Percentiles rank a stretch among this genome's conserved stretches.
phyloP scores from a whole-genome alignment of 768 basidiomycete species.

The Rhizopogon rudus region DNA sequence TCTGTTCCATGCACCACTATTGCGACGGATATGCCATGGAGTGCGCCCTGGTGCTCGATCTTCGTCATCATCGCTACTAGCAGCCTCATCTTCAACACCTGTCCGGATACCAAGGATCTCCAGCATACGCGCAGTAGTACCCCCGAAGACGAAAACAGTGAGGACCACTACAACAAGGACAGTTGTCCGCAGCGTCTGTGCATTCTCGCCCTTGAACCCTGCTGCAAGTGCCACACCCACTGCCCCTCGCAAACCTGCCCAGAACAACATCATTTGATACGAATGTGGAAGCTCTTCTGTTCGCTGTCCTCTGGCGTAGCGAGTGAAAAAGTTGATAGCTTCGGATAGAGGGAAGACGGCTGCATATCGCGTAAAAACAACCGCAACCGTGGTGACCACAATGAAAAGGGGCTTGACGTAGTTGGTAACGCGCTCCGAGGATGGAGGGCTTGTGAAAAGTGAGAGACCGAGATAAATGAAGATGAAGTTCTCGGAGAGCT shows the following conservation, averaged over 20 bases:
- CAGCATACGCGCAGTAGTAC: slow-evolving; percentile 95
- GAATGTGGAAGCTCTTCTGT: slow-evolving; percentile 92
- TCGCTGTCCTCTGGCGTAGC: slow-evolving; percentile 79
- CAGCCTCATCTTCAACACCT: slow-evolving; percentile 91
- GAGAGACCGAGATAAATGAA: slow-evolving; percentile 98
- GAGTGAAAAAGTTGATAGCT: slow-evolving; percentile 89
- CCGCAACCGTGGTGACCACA: slow-evolving; percentile 83
- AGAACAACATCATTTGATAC: slow-evolving; percentile 99
- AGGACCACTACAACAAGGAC: slow-evolving; percentile 94
- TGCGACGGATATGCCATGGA: slow-evolving; percentile 29
- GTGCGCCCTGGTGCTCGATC: slow-evolving; percentile 31
- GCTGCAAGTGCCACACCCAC: slow-evolving; percentile 97
- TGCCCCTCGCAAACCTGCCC: slow-evolving; percentile 95
- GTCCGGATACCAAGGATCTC: slow-evolving; percentile 95
- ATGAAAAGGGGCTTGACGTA: slow-evolving; percentile 97
- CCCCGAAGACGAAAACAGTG: slow-evolving; percentile 92
- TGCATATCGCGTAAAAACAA: slow-evolving; percentile 91
- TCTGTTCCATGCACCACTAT: slow-evolving; percentile 37
- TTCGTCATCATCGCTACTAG: slow-evolving; percentile 46
- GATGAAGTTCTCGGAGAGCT: slow-evolving; percentile 97
- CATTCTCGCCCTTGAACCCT: slow-evolving; percentile 92
- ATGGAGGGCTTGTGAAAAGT: slow-evolving; percentile 87
- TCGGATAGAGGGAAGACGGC: slow-evolving; percentile 96
- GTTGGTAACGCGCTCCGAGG: slow-evolving; percentile 67
- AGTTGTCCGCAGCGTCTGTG: slow-evolving; percentile 85